Evolutionary conservation across 768 basidiomycete species (phyloP).

Genomic region (Cyathus striatus): DNA sequence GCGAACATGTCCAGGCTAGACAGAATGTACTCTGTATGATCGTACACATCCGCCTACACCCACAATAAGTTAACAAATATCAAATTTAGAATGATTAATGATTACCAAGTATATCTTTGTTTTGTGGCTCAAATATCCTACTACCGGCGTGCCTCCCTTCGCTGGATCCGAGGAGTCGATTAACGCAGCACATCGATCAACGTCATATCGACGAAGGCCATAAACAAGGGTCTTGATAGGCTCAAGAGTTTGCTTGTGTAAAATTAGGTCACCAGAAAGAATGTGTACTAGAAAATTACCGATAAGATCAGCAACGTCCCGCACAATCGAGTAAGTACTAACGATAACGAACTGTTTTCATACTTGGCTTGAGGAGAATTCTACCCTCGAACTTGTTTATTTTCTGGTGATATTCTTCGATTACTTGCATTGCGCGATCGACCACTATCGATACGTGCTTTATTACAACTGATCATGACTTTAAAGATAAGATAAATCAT

Average conservation of each 20-base stretch:
- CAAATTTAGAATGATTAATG: slow-evolving; percentile 6
- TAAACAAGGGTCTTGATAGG: slow-evolving; percentile 65
- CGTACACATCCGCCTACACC: slow-evolving; percentile 66
- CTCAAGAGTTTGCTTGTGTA: slow-evolving; percentile 67
- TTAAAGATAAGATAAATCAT: slow-evolving; percentile 7
- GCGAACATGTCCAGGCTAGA: slow-evolving; percentile 65
- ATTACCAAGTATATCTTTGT: slow-evolving; percentile 60
- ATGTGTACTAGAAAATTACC: slow-evolving; percentile 75
- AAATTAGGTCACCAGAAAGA: slow-evolving; percentile 63
- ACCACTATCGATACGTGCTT: slow-evolving; percentile 41
- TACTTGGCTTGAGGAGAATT: slow-evolving; percentile 55
- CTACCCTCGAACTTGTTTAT: slow-evolving; percentile 57
- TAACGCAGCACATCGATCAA: slow-evolving; percentile 44
- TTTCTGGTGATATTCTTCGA: slow-evolving; percentile 63
- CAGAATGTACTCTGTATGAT: slow-evolving; percentile 68
- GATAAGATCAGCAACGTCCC: not conserved
- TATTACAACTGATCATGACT: not conserved
- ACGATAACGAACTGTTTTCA: slow-evolving; percentile 58
- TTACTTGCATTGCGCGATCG: slow-evolving; percentile 61
- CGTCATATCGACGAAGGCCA: slow-evolving; percentile 59
- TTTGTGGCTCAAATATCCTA: slow-evolving; percentile 54
- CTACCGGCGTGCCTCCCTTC: slow-evolving; percentile 23
- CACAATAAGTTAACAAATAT: not conserved
- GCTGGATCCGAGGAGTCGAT: slow-evolving; percentile 21
- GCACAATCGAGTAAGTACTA: too few species aligned